Base-by-base conservation (phyloP, 1,139 yeast species). In the Arxiozyma telluris region DNA sequence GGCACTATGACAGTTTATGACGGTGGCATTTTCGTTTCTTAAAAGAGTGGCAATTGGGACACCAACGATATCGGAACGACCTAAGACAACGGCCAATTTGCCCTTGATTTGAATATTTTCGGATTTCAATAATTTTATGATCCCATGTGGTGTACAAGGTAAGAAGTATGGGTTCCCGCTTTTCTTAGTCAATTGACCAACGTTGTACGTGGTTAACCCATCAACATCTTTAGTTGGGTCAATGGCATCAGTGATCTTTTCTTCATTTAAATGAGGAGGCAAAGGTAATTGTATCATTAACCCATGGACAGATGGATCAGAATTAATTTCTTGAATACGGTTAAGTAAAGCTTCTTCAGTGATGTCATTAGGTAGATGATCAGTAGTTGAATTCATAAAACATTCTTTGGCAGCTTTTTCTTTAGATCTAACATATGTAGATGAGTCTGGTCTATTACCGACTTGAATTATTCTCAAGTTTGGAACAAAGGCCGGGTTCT, bases 101-200 rank as follows among this genome's bases (percentile, higher is more conserved):
- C 93, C 93, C 53, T 77, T 68, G 57, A 85, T 71, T 30, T 72
- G 71, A 50, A 82, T 73, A 2, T 84, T 82, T 25, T 87, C 80
- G 58, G 84, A 80, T 63, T 82, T 78, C 62, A 86, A 73, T 64
- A 86, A 72, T 64, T 81, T 83, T 68, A 86, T 80, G 55, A 84
- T 80, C 54, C 93, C 94, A 65, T 81, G 80, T 52, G 94, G 94
- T 15, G 94, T 86, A 67, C 94, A 86, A 47, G 94, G 94, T 60
- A 82, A 76, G 68, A 84, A 84, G 59, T 75, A 70, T 27, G 93
- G 89, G 23, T 71, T 67, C n/a, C 91, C 91, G 53, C 84, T 86
- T 66, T 81, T 80, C 67, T 85, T 85, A 57, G 87, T 76, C 57
- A 86, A 75, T 61, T 86, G 93, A 54, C 93, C 94, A 55, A 84